Evolutionary conservation across 345 rosid genomes (phyloP).

Genomic region (Cardamine resedifolia): DNA sequence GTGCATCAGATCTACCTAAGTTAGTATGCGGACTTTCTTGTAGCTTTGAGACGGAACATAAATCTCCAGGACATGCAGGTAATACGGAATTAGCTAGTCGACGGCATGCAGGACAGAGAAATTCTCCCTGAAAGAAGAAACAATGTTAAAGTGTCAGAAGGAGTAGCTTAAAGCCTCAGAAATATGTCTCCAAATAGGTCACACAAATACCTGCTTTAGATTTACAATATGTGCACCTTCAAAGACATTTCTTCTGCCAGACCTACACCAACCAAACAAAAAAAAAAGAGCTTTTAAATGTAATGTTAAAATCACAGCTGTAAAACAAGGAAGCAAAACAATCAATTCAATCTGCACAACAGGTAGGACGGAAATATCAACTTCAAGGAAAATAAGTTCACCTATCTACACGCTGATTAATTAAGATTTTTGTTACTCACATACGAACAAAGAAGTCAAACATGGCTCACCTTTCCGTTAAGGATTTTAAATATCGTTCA

Average conservation of each 20-base stretch:
- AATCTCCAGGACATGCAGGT: slow-evolving; percentile 60
- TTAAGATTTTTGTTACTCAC: slow-evolving; percentile 2
- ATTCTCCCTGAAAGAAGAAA: slow-evolving; percentile 74
- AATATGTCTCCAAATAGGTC: slow-evolving; percentile 10
- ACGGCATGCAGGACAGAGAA: slow-evolving; percentile 96
- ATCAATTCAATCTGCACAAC: slow-evolving; percentile 13
- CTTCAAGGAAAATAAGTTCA: slow-evolving; percentile 1
- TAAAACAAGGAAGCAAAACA: not conserved
- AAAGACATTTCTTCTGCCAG: slow-evolving; percentile 61
- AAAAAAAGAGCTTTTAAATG: not conserved
- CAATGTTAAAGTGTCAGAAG: slow-evolving; percentile 21
- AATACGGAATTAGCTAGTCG: slow-evolving; percentile 77
- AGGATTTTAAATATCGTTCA: slow-evolving; percentile 75
- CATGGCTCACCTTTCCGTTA: slow-evolving; percentile 71
- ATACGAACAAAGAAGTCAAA: slow-evolving; percentile 8
- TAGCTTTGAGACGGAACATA: slow-evolving; percentile 49
- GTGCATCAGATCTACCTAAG: slow-evolving; percentile 34
- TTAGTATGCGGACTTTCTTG: slow-evolving; percentile 41
- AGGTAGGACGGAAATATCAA: not conserved
- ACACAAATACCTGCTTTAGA: slow-evolving; percentile 64
- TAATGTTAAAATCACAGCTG: slow-evolving; percentile 1
- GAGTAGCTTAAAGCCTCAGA: slow-evolving; percentile 12
- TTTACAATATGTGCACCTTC: slow-evolving; percentile 91
- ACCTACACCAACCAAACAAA: slow-evolving; percentile 45
- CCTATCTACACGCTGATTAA: slow-evolving; percentile 14